Evolutionary conservation across 2,329 filamentous ascomycete species (phyloP).

Genomic region (Ampelomyces quisqualis): DNA sequence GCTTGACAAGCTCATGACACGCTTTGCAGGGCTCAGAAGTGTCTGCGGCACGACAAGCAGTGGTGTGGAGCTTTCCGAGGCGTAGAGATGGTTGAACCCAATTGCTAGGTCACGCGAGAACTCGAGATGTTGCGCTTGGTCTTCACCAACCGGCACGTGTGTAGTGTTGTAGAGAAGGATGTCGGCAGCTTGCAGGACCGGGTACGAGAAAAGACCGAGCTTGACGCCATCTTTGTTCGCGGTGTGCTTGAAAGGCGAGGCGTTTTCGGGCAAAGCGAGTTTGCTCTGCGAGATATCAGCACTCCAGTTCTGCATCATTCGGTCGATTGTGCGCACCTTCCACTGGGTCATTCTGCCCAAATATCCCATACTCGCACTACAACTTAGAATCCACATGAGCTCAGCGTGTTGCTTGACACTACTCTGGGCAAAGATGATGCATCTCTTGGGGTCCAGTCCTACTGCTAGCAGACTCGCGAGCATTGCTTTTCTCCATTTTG

Average conservation of each 20-base stretch:
- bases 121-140: conserved; percentile 91
- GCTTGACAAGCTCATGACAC: conserved; percentile 84
- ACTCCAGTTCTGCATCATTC: background rate
- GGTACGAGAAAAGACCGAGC: conserved; percentile 91
- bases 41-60: conserved; percentile 30
- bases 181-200: conserved; percentile 92
- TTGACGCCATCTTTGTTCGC: conserved; percentile 64
- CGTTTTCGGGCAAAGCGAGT: conserved; percentile 62
- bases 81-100: conserved; percentile 84
- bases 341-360: conserved; percentile 99
- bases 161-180: conserved; percentile 83
- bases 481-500: conserved; percentile 67
- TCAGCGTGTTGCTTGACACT: conserved; percentile 77
- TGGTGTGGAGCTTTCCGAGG: conserved; percentile 15
- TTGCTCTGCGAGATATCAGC: conserved; percentile 56
- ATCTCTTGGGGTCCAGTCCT: conserved; percentile 75
- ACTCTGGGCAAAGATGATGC: conserved; percentile 80
- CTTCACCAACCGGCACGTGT: conserved; percentile 94
- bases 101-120: conserved; percentile 83
- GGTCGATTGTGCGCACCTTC: conserved; percentile 64
- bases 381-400: conserved; percentile 96
- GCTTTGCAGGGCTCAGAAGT: conserved; percentile 61
- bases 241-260: conserved; percentile 57
- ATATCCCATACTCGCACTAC: conserved; percentile 87
- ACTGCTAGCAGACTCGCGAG: conserved; percentile 80